Conservation (phyloP, 495 filamentous ascomycete genomes). For the Neurospora hispaniola region DNA sequence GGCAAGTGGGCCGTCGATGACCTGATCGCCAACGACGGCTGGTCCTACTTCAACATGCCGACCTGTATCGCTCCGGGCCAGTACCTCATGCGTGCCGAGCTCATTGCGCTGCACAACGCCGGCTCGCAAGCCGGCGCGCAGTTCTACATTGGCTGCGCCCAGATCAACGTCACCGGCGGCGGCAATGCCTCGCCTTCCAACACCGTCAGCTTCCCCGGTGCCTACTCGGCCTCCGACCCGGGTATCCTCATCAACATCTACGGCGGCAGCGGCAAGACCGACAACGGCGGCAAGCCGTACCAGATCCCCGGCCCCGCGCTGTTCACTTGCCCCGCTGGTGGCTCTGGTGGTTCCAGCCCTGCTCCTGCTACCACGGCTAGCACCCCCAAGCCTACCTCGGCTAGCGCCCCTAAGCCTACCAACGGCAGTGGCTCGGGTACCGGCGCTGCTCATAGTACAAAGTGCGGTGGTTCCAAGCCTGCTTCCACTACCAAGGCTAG, state of each 20-base stretch:
- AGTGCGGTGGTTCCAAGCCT: constrained; percentile 9
- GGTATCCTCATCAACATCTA: constrained; percentile 37
- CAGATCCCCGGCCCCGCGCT: constrained; percentile 30
- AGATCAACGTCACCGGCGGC: constrained; percentile 40
- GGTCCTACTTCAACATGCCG: constrained; percentile 39
- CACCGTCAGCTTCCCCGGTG: constrained; percentile 39
- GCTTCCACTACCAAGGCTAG: background rate
- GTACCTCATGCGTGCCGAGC: constrained; percentile 43
- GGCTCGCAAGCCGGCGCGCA: constrained; percentile 32
- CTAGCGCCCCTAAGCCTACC: background rate
- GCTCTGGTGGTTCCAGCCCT: background rate
- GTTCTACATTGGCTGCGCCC: constrained; percentile 40
- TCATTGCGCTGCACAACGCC: constrained; percentile 40
- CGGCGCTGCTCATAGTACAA: constrained; percentile 9
- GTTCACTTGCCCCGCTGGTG: constrained; percentile 20
- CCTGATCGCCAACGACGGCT: constrained; percentile 27
- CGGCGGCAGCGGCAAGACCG: constrained; percentile 22
- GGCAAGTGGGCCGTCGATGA: constrained; percentile 19
- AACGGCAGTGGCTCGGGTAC: constrained; percentile 1
- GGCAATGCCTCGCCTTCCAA: constrained; percentile 28
- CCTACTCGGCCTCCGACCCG: constrained; percentile 36
- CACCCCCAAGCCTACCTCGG: background rate
- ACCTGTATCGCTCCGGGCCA: constrained; percentile 34
- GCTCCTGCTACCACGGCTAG: background rate
- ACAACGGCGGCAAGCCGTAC: constrained; percentile 30